phyloP scores from a whole-genome alignment of 2,329 filamentous ascomycete genomes.

The Colletotrichum siamense region DNA sequence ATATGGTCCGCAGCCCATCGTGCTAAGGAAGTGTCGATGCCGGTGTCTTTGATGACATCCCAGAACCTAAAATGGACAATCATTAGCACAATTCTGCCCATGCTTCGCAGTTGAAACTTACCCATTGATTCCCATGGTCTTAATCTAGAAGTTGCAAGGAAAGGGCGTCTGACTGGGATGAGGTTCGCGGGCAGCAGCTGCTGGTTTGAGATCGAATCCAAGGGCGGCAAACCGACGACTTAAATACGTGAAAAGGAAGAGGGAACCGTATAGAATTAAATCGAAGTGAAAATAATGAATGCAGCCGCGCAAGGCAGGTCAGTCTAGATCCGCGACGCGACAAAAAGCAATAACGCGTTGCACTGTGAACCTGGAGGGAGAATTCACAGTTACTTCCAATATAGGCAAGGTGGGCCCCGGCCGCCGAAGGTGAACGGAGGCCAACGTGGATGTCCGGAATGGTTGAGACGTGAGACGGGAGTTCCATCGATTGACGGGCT shows the following conservation, averaged over 20 bases:
- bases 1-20: neutral
- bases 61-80: neutral
- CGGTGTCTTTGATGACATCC: neutral
- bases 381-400: neutral
- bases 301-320: neutral
- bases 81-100: rapidly evolving
- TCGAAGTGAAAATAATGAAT: neutral
- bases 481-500: neutral
- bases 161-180: neutral
- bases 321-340: neutral
- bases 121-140: neutral
- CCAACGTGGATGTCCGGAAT: neutral
- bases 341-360: neutral
- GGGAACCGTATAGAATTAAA: neutral
- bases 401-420: neutral
- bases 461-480: neutral
- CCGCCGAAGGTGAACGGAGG: neutral
- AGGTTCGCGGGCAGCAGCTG: neutral
- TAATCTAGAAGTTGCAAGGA: neutral
- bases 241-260: neutral
- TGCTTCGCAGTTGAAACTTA: neutral
- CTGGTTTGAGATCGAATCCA: neutral
- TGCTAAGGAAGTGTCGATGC: neutral
- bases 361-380: neutral
- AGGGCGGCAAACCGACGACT: neutral